Percentiles rank a stretch among this genome's conserved stretches.
Conservation (phyloP, 306 rosid genomes). For the Cicer chorassanicum region DNA sequence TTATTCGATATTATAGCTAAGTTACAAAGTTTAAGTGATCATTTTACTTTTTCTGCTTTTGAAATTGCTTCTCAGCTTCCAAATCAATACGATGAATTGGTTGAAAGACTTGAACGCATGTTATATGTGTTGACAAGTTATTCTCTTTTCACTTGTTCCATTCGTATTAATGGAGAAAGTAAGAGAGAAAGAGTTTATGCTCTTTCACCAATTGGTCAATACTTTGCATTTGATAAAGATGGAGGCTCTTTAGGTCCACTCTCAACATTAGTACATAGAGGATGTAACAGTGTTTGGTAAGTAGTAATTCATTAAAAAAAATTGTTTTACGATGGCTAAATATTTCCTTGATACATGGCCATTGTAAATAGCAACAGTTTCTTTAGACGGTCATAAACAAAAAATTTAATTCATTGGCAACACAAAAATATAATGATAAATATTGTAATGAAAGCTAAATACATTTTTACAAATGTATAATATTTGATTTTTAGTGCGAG, state of each 20-base stretch:
- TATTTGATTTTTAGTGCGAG: too few relatives aligned
- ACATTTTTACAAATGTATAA: too few relatives aligned
- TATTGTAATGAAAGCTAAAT: too few relatives aligned
- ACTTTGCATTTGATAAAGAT: not conserved
- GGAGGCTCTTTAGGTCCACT: constrained; percentile 34
- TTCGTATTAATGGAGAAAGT: constrained; percentile 30
- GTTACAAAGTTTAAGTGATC: not conserved
- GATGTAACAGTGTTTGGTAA: constrained; percentile 25
- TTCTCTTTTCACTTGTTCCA: constrained; percentile 37
- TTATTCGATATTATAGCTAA: constrained; percentile 42
- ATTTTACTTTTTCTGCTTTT: constrained; percentile 30
- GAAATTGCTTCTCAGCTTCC: constrained; percentile 42
- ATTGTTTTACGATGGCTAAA: too few relatives aligned
- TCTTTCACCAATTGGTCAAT: constrained; percentile 21
- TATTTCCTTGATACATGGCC: too few relatives aligned
- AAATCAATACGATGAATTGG: constrained; percentile 16
- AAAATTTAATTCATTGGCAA: too few relatives aligned
- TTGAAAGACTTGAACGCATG: constrained; percentile 30
- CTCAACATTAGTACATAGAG: not conserved
- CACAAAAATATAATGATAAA: too few relatives aligned
- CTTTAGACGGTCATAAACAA: too few relatives aligned
- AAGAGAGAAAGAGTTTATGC: constrained; percentile 36
- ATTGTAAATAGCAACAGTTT: too few relatives aligned
- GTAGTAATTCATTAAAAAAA: not conserved
- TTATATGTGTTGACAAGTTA: constrained; percentile 26